These are phyloP conservation scores for Thraustochytrium sp. DNA, from an alignment of 352 stramenopile genomes.

Conservation along the genomic window DNA sequence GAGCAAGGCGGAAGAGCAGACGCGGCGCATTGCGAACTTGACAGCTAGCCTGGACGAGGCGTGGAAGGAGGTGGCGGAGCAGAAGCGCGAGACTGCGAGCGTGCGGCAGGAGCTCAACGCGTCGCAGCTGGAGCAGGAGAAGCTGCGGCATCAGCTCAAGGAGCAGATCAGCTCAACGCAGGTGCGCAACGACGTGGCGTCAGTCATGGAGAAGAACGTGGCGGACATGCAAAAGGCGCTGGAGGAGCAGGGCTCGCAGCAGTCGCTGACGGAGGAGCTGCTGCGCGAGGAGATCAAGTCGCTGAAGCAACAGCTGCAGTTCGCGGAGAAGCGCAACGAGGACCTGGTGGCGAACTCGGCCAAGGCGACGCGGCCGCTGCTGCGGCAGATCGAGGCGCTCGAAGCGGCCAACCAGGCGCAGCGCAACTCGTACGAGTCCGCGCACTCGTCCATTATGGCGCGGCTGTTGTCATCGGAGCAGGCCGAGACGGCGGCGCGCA, in stretches of 20 bases:
- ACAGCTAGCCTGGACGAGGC: background rate
- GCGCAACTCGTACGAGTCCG: conserved; percentile 22
- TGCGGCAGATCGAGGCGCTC: conserved; percentile 15
- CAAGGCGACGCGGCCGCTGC: background rate
- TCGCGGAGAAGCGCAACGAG: conserved; percentile 37
- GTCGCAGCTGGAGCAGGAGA: background rate
- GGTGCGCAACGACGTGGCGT: conserved; percentile 23
- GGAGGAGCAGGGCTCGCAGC: conserved; percentile 6
- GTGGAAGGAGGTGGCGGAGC: conserved; percentile 35
- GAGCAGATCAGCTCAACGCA: conserved; percentile 37
- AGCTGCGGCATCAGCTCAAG: conserved; percentile 29
- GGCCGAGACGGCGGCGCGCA: background rate
- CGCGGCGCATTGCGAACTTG: background rate
- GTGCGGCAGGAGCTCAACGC: conserved; percentile 34
- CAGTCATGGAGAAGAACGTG: conserved; percentile 26
- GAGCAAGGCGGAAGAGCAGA: background rate
- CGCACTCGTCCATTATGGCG: conserved; percentile 29
- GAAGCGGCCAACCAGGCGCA: background rate
- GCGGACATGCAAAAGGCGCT: conserved; percentile 30
- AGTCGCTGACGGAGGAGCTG: background rate
- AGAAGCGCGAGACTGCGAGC: background rate
- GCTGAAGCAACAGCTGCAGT: background rate
- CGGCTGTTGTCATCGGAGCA: conserved; percentile 1
- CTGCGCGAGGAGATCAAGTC: conserved; percentile 34
- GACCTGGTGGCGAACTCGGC: conserved; percentile 10